phyloP scores from a whole-genome alignment of 2,329 filamentous ascomycete genomes.

The Xylaria polymorpha region DNA sequence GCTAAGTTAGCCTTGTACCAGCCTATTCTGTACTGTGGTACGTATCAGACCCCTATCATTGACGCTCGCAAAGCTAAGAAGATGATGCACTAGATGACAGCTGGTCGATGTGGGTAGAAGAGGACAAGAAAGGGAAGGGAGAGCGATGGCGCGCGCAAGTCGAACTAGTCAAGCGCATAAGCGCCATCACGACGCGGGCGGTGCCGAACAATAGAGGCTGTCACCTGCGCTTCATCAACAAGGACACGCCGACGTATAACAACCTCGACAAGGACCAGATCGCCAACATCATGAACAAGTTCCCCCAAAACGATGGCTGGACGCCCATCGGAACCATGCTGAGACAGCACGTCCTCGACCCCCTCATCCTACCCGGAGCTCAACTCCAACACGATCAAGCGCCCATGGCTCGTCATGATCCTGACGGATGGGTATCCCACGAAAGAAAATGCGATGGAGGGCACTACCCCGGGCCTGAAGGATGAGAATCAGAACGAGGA shows the following conservation, averaged over 20 bases:
- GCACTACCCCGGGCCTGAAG: not conserved
- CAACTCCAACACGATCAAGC: constrained; percentile 27
- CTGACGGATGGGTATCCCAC: constrained; percentile 37
- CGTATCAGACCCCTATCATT: not conserved
- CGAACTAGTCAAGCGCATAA: constrained; percentile 35
- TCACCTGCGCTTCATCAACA: constrained; percentile 39
- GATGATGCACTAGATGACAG: constrained; percentile 34
- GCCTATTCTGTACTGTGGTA: constrained; percentile 37
- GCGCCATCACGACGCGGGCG: constrained; percentile 27
- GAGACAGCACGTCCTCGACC: constrained; percentile 30
- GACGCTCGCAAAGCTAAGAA: not conserved
- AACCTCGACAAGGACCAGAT: constrained; percentile 31
- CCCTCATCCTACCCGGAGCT: constrained; percentile 31
- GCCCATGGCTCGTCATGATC: constrained; percentile 30
- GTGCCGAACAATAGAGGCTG: constrained; percentile 33
- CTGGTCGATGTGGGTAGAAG: constrained; percentile 36
- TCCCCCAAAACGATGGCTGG: constrained; percentile 17
- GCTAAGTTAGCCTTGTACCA: constrained; percentile 37
- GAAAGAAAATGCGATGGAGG: constrained; percentile 22
- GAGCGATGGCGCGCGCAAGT: constrained; percentile 33
- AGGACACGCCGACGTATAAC: constrained; percentile 25
- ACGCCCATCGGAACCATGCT: constrained; percentile 38
- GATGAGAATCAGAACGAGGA: constrained; percentile 32
- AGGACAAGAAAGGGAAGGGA: constrained; percentile 27
- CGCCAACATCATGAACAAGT: constrained; percentile 17